Conservation (phyloP, 306 rosid genomes). For the Pterocarpus santalinus region DNA sequence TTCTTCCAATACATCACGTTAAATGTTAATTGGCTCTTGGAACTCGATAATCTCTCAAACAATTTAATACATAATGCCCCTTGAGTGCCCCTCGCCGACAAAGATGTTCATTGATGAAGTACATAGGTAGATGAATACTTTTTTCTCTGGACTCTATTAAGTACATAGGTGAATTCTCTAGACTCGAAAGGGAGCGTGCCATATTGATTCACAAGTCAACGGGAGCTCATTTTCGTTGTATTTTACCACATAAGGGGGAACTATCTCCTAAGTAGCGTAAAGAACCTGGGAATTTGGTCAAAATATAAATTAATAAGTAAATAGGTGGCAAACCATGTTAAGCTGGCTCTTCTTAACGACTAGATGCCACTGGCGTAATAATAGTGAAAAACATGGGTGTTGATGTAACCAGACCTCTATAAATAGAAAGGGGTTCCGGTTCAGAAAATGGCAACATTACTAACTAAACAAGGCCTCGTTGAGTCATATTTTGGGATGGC, state of each 20-base stretch:
- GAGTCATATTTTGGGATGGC: constrained; percentile 13
- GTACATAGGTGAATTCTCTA: background rate
- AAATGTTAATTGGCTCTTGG: constrained; percentile 5
- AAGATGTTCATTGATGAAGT: background rate
- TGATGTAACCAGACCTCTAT: constrained; percentile 33
- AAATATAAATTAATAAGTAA: background rate
- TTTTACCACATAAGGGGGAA: background rate
- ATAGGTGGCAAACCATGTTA: constrained; percentile 23
- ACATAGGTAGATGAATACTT: no score
- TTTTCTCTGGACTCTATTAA: background rate
- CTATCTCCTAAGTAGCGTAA: background rate
- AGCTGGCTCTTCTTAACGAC: constrained; percentile 1
- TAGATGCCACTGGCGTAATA: constrained; percentile 51
- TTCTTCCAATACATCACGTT: background rate
- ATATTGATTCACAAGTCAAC: constrained; percentile 12
- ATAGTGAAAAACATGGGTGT: constrained; percentile 38
- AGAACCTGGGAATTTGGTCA: constrained; percentile 42
- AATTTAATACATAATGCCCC: background rate
- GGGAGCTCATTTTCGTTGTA: background rate
- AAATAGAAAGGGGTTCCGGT: constrained; percentile 27
- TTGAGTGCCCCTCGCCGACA: constrained; percentile 35
- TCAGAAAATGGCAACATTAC: background rate
- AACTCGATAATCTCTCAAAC: background rate
- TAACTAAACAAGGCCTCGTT: background rate
- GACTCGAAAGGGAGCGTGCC: background rate